phyloP scores from a whole-genome alignment of 2,329 filamentous ascomycete genomes.

The Parastagonospora nodorum region DNA sequence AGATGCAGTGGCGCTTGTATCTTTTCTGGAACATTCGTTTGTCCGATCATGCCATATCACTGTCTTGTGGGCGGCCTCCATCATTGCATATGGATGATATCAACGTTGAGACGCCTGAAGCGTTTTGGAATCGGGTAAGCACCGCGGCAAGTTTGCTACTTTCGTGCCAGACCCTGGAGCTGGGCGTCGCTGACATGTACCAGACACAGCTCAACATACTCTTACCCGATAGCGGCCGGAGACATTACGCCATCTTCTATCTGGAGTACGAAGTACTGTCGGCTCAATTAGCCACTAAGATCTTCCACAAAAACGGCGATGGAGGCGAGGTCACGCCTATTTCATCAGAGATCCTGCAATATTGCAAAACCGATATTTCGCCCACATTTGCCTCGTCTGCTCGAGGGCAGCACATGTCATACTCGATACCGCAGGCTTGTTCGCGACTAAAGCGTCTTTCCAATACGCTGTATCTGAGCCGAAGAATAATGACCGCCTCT shows the following conservation, averaged over 20 bases:
- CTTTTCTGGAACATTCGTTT: constrained; percentile 38
- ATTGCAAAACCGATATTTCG: constrained; percentile 12
- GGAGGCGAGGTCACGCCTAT: background rate
- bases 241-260: constrained; percentile 4
- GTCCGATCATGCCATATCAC: constrained; percentile 33
- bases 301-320: constrained; percentile 6
- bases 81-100: constrained; percentile 34
- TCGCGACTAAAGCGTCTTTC: too few relatives aligned
- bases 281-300: constrained; percentile 28
- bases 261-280: constrained; percentile 29
- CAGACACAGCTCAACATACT: constrained; percentile 3
- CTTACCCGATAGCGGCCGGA: constrained; percentile 18
- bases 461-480: too few relatives aligned
- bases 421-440: too few relatives aligned
- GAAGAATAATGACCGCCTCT: too few relatives aligned
- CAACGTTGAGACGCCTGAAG: constrained; percentile 29
- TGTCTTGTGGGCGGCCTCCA: constrained; percentile 38
- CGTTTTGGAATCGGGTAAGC: constrained; percentile 25
- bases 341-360: background rate
- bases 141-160: background rate
- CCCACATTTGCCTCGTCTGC: too few relatives aligned
- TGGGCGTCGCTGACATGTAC: background rate
- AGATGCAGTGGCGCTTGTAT: constrained; percentile 29
- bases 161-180: background rate
- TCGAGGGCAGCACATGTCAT: too few relatives aligned